phyloP scores from a whole-genome alignment of 1,284 basidiomycete species.

The Retiboletus flavoniger region DNA sequence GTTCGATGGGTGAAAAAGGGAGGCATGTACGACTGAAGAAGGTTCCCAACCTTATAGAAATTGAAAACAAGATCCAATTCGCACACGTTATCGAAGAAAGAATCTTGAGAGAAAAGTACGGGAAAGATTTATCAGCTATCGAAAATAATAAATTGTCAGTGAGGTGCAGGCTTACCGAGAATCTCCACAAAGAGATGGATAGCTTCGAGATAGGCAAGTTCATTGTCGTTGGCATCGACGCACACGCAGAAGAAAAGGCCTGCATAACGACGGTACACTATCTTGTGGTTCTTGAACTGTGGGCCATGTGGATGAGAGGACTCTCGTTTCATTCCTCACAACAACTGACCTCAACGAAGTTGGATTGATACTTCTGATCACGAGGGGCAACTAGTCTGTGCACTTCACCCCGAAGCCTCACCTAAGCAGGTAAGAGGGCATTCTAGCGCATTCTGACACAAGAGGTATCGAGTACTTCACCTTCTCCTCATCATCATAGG shows the following conservation, averaged over 20 bases:
- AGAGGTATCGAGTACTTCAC: constrained; percentile 40
- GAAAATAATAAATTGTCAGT: neutral
- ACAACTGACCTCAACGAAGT: constrained; percentile 89
- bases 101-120: constrained; percentile 55
- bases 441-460: constrained; percentile 2
- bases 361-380: constrained; percentile 98
- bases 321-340: neutral
- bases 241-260: constrained; percentile 98
- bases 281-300: constrained; percentile 93
- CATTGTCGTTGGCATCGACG: constrained; percentile 97
- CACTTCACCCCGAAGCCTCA: constrained; percentile 90
- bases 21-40: neutral
- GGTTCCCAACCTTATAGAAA: constrained; percentile 82
- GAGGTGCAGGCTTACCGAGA: constrained; percentile 62
- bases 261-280: constrained; percentile 94
- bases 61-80: constrained; percentile 98
- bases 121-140: constrained; percentile 1
- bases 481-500: constrained; percentile 96
- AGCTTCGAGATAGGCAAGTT: constrained; percentile 94
- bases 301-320: constrained; percentile 6
- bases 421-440: constrained; percentile 45
- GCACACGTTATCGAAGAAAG: constrained; percentile 98
- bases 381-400: constrained; percentile 94
- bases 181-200: constrained; percentile 99
- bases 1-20: constrained; percentile 8